Conservation (phyloP, 208 protist species). For the Trypanosoma grayi region DNA sequence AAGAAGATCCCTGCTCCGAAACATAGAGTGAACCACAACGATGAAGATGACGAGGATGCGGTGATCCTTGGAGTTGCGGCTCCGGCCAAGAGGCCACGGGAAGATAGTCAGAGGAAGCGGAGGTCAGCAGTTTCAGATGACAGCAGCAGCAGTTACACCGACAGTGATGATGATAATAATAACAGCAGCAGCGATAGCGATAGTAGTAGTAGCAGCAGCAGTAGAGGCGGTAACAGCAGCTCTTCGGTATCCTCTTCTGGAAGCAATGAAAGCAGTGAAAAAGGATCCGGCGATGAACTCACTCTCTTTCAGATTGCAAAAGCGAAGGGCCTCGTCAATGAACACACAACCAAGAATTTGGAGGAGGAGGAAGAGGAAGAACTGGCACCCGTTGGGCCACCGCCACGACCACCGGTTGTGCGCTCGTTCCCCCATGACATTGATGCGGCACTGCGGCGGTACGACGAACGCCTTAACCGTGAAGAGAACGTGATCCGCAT, state of each 20-base stretch:
- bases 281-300: constrained; percentile 31
- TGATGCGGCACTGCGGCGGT: constrained; percentile 54
- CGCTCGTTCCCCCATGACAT: constrained; percentile 73
- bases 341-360: constrained; percentile 4
- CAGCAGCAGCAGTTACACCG: constrained; percentile 3
- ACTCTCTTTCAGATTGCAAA: constrained; percentile 63
- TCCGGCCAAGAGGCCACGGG: constrained; percentile 4
- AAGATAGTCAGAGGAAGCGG: background rate
- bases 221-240: constrained; percentile 12
- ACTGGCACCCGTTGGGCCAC: constrained; percentile 32
- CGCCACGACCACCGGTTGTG: constrained; percentile 71
- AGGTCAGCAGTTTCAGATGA: constrained; percentile 5
- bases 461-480: constrained; percentile 73
- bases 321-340: constrained; percentile 49
- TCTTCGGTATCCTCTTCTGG: constrained; percentile 14
- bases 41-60: constrained; percentile 38
- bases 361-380: constrained; percentile 46
- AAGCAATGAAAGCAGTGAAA: constrained; percentile 12
- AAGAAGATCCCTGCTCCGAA: background rate
- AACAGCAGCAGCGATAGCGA: constrained; percentile 1
- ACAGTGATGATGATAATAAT: background rate
- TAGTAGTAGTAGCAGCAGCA: background rate
- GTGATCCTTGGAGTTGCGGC: constrained; percentile 26
- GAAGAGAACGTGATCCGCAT: constrained; percentile 85
- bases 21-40: constrained; percentile 19